Evolutionary conservation across 805 yeast genomes (phyloP).

Genomic region (Cyberlindnera meyerae): DNA sequence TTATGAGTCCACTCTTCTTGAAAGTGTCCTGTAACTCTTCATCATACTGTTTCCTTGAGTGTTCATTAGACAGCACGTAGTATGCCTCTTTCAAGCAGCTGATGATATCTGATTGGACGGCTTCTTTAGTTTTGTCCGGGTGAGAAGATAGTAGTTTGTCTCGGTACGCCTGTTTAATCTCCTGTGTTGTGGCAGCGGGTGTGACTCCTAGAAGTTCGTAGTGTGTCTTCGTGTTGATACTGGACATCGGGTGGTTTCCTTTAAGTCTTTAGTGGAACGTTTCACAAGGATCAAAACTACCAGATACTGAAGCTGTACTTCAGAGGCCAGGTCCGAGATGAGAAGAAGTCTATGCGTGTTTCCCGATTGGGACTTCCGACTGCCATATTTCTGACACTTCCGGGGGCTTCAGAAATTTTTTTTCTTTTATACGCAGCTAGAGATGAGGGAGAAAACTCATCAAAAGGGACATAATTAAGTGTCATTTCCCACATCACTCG

Average conservation of each 20-base stretch:
- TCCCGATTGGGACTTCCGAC: conserved; percentile 3
- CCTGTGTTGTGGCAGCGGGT: conserved; percentile 31
- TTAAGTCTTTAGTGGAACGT: too few relatives aligned
- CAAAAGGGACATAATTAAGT: too few relatives aligned
- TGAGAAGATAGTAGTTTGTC: conserved; percentile 56
- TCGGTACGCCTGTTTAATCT: conserved; percentile 62
- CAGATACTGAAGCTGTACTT: too few relatives aligned
- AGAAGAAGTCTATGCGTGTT: not conserved
- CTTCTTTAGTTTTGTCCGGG: conserved; percentile 62
- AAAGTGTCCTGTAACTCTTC: conserved; percentile 31
- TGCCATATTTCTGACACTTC: not conserved
- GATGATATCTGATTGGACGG: conserved; percentile 25
- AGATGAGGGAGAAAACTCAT: not conserved
- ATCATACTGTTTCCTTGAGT: conserved; percentile 48
- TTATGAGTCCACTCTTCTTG: conserved; percentile 31
- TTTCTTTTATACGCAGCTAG: not conserved
- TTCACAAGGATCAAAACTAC: too few relatives aligned
- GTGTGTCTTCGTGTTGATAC: conserved; percentile 28
- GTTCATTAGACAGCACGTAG: conserved; percentile 40
- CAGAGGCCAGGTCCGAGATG: too few relatives aligned
- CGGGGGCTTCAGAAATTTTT: conserved; percentile 2
- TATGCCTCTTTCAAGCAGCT: conserved; percentile 62
- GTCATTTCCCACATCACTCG: too few relatives aligned
- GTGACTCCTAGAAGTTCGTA: conserved; percentile 57
- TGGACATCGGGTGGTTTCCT: too few relatives aligned